Base-by-base conservation (phyloP, 75 land plant genomes). In the Pinus taeda region DNA sequence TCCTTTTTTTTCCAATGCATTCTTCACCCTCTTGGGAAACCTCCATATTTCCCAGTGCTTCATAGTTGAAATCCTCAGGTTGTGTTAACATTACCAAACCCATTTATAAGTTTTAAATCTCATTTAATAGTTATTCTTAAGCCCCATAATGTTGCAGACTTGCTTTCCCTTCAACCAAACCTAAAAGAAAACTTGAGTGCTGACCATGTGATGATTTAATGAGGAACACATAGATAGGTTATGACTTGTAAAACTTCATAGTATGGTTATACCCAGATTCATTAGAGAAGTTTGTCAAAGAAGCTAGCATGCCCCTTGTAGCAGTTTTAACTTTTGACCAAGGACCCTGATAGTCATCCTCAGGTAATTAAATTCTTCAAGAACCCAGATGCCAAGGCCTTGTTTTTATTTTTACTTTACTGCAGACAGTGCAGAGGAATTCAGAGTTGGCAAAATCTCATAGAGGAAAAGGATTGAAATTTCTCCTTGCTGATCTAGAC, bases 41-140 rank as follows among this genome's bases (percentile, higher is more conserved):
- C 15, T 66, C 70, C 18, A 37, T 66, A 66, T 80, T 80, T 49
- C 59, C 78, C 71, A 56, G 72, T 80, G 45, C 79, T 76, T 80
- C 82, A 76, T 53, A 60, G 70, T 76, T 57, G 66, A 66, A 80
- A 80, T 73, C 78, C 82, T 80, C 82, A 55, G 82, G 82, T 79
- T 80, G 82, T 80, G 76, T 61, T 78, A 69, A 78, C 82, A 80
- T 80, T 76, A 74, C 78, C 79, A 80, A 80, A 63, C 70, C 79
- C 82, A 80, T 60, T 57, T 61, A 77, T 80, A 72, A 80, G 82
- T 80, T 66, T 66, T 42, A 29, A 4, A 66, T 36, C n/a, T 66
- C 42, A 17, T 37, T 66, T 14, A 36, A 66, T 13, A 66, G 45
- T 66, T 33, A 36, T 18, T 66, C 45, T 66, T 29, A 66, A 66